These are phyloP conservation scores for Aspergillus calidoustus DNA, from an alignment of 2,329 filamentous ascomycete species.

Conservation along the genomic window DNA sequence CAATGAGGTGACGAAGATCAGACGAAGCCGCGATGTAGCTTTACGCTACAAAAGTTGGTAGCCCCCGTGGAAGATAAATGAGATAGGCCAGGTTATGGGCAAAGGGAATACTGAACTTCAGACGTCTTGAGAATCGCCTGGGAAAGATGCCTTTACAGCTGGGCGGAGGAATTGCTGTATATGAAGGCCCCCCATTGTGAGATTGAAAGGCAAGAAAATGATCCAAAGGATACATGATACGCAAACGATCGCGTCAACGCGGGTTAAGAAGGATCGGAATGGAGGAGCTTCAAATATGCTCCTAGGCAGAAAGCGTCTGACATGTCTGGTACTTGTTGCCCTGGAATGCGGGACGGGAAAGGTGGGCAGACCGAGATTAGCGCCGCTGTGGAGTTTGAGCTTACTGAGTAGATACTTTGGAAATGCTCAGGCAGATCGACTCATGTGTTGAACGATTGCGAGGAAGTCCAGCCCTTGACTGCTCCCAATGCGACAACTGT, in stretches of 20 bases:
- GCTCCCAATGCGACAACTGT: constrained; percentile 4
- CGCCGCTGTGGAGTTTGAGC: not conserved
- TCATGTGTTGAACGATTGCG: not conserved
- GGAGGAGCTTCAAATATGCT: constrained; percentile 20
- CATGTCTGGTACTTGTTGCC: constrained; percentile 1
- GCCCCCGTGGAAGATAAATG: constrained; percentile 1
- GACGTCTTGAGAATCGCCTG: too few relatives aligned
- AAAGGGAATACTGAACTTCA: too few relatives aligned
- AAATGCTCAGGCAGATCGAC: not conserved
- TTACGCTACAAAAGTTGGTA: not conserved
- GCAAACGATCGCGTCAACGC: constrained; percentile 27
- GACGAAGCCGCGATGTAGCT: constrained; percentile 13
- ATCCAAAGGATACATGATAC: constrained; percentile 17
- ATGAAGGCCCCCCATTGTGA: constrained; percentile 2
- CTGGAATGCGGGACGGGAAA: constrained; percentile 12
- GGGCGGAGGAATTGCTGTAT: constrained; percentile 4
- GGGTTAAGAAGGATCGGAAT: constrained; percentile 26
- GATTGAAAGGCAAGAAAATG: not conserved
- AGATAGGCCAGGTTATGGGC: not conserved
- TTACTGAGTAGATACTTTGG: not conserved
- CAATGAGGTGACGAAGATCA: not conserved
- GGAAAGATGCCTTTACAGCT: not conserved
- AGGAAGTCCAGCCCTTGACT: not conserved
- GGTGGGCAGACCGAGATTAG: not conserved
- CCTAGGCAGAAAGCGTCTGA: constrained; percentile 2